Percentiles rank a stretch among this genome's conserved stretches.
phyloP scores from a whole-genome alignment of 768 basidiomycete species.

The Pulveroboletus frians region DNA sequence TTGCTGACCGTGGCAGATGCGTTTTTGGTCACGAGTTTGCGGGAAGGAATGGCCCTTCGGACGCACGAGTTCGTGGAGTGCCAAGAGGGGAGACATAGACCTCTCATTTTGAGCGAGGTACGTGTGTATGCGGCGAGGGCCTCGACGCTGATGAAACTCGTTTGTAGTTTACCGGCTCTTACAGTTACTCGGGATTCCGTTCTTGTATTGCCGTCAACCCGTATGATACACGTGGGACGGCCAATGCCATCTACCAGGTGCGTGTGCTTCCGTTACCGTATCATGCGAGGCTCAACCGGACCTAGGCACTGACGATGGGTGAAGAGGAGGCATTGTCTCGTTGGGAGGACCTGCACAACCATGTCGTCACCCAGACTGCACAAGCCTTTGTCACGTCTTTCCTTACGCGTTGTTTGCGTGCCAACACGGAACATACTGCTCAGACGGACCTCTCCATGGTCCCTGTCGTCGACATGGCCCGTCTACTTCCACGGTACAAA shows the following conservation, averaged over 20 bases:
- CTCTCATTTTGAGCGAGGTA: constrained; percentile 77
- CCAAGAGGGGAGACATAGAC: constrained; percentile 62
- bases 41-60: constrained; percentile 82
- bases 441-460: constrained; percentile 30
- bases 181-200: constrained; percentile 81
- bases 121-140: constrained; percentile 12
- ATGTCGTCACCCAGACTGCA: constrained; percentile 82
- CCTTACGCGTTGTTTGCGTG: constrained; percentile 68
- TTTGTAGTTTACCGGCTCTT: constrained; percentile 74
- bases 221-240: constrained; percentile 80
- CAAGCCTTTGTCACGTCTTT: constrained; percentile 79
- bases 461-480: constrained; percentile 38
- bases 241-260: constrained; percentile 63
- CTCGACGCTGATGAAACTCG: background rate
- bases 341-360: constrained; percentile 84
- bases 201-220: constrained; percentile 85
- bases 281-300: background rate
- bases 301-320: constrained; percentile 66
- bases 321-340: constrained; percentile 63
- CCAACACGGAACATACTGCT: constrained; percentile 59
- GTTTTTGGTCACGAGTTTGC: constrained; percentile 76
- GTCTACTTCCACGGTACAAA: constrained; percentile 63
- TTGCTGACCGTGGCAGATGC: constrained; percentile 79
- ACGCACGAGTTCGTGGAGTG: constrained; percentile 85
- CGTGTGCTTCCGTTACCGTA: background rate